Conservation (phyloP, 345 rosid species). For the Populus pruinosa region DNA sequence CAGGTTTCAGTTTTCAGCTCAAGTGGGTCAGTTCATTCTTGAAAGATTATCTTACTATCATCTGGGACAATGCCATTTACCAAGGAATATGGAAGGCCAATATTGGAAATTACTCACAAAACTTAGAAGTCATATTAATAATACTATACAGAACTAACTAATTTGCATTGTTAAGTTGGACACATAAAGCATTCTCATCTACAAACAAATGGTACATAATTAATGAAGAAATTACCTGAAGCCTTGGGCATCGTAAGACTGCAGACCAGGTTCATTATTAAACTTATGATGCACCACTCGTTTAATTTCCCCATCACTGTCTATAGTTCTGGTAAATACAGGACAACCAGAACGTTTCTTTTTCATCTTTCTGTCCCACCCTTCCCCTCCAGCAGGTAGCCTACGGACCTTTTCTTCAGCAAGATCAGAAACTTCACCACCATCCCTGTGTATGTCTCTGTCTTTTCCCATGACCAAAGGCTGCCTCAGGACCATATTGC, state of each 20-base stretch:
- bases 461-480: conserved; percentile 38
- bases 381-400: conserved; percentile 55
- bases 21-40: neutral
- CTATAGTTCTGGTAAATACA: conserved; percentile 38
- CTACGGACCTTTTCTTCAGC: conserved; percentile 47
- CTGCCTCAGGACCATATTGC: conserved; percentile 31
- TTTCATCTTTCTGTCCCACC: conserved; percentile 60
- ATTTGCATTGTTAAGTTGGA: neutral
- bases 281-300: conserved; percentile 36
- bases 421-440: conserved; percentile 38
- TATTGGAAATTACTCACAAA: neutral
- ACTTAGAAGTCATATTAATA: neutral
- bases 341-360: conserved; percentile 48
- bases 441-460: conserved; percentile 41
- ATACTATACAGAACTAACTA: neutral
- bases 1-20: neutral
- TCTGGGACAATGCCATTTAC: neutral
- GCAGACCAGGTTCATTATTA: conserved; percentile 38
- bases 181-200: neutral
- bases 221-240: conserved; percentile 34
- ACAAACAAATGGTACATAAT: neutral
- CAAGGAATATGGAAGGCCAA: neutral
- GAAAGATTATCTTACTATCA: neutral
- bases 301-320: conserved; percentile 43
- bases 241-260: conserved; percentile 35